Evolutionary conservation across 805 yeast species (phyloP), one percentile per base, ranked within the genome.

Genomic region (Hanseniaspora vineae): DNA sequence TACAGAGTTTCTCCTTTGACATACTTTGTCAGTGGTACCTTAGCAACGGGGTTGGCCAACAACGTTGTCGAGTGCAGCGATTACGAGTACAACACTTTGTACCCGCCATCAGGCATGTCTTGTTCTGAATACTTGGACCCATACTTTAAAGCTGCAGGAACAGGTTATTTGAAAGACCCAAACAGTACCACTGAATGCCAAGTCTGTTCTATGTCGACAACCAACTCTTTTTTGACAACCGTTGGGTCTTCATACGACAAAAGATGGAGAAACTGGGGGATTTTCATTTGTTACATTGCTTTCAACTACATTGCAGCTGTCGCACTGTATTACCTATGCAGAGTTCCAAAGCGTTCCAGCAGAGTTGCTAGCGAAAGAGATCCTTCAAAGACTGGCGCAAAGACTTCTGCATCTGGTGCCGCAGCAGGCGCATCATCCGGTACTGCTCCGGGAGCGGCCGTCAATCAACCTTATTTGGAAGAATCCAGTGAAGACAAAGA

Each of bases 1-100:
- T 83, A 81, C 70, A 70, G 88, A 59, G 73, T 70, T 17, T 77
- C 81, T 20, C 90, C 92, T 15, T 66, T 81, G 52, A 79, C 87
- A 1, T 84, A 82, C 55, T 71, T 81, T 66, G 67, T 83, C 46
- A 66, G 70, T 17, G 80, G 77, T 42, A 61, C 77, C 55, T 60
- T 81, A 48, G 64, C 77, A 39, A 66, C 74, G 46, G 84, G 79
- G 52, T 64, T 80, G 53, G 81, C 79, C 42, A 71, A 71, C 50
- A 66, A 67, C 8, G 46, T 55, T 0, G 76, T 80, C 43, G 50
- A 49, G 0, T 81, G 88, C 62, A 47, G 77, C 2, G 52, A 52
- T 1, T 58, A 58, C 40, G 88, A 81, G 59, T 67, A 66, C 44
- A 68, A 76, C 31, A 44, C 48, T 1, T 68, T 81, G 57, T 56